These are phyloP conservation scores for Talaromyces sp. DNA, from an alignment of 2,329 filamentous ascomycete species.

Conservation along the genomic window DNA sequence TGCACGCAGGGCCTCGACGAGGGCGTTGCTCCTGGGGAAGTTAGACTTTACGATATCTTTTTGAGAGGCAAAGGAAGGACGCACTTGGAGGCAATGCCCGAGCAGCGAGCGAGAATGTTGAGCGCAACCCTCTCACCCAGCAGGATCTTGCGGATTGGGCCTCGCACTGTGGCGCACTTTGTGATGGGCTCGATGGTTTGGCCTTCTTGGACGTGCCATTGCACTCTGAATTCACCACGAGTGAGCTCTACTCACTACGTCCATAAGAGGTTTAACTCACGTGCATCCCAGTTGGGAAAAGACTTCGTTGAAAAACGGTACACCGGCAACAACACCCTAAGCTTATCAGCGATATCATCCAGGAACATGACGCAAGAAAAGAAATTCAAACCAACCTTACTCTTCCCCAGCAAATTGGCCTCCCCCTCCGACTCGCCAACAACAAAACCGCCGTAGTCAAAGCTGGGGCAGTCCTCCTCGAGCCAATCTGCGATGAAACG, in stretches of 20 bases:
- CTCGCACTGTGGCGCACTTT: slow-evolving; percentile 74
- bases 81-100: slow-evolving; percentile 71
- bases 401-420: slow-evolving; percentile 53
- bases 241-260: background rate
- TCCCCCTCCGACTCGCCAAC: slow-evolving; percentile 59
- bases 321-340: slow-evolving; percentile 76
- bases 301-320: slow-evolving; percentile 93
- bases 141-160: slow-evolving; percentile 75
- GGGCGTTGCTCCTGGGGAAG: slow-evolving; percentile 21
- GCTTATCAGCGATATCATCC: background rate
- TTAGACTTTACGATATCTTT: background rate
- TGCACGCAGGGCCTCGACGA: slow-evolving; percentile 49
- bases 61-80: slow-evolving; percentile 21
- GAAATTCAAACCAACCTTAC: slow-evolving; percentile 35
- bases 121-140: slow-evolving; percentile 91
- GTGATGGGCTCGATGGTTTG: slow-evolving; percentile 58
- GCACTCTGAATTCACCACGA: slow-evolving; percentile 49
- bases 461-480: slow-evolving; percentile 90
- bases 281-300: slow-evolving; percentile 84
- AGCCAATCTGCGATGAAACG: slow-evolving; percentile 77
- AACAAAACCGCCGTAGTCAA: slow-evolving; percentile 96
- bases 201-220: slow-evolving; percentile 82
- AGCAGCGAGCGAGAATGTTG: slow-evolving; percentile 85
- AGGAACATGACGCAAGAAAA: background rate
- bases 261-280: slow-evolving; percentile 34